Evolutionary conservation across 2,329 filamentous ascomycete genomes (phyloP).

Genomic region (Cercospora sp.): DNA sequence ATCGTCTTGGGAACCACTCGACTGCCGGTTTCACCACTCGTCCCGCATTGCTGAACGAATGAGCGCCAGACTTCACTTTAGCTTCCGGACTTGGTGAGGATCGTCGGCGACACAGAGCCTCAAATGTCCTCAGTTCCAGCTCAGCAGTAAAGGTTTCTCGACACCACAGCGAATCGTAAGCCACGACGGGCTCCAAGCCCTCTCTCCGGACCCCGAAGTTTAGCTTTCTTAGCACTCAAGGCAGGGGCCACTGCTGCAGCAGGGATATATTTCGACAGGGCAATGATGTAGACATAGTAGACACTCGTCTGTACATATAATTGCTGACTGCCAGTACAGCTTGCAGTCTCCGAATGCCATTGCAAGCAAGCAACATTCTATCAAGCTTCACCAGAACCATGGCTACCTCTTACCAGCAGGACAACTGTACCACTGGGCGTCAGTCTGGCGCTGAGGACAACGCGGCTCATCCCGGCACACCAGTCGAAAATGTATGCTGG

Average conservation of each 20-base stretch:
- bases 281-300: neutral
- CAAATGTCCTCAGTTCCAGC: neutral
- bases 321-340: neutral
- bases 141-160: neutral
- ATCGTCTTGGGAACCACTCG: neutral
- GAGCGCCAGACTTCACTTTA: neutral
- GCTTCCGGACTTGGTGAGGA: constrained; percentile 9
- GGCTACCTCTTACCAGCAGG: neutral
- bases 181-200: neutral
- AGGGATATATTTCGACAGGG: neutral
- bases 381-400: constrained; percentile 12
- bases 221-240: constrained; percentile 2
- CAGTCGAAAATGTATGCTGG: neutral
- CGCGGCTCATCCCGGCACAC: constrained; percentile 7
- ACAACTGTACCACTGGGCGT: neutral
- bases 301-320: neutral
- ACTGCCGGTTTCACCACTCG: neutral
- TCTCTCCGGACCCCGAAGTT: constrained; percentile 6
- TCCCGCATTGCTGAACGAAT: neutral
- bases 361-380: neutral
- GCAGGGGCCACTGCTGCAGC: neutral
- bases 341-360: neutral
- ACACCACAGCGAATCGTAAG: neutral
- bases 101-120: neutral
- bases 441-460: neutral